Conservation (phyloP, 345 rosid genomes). For the Rhizophora apiculata region DNA sequence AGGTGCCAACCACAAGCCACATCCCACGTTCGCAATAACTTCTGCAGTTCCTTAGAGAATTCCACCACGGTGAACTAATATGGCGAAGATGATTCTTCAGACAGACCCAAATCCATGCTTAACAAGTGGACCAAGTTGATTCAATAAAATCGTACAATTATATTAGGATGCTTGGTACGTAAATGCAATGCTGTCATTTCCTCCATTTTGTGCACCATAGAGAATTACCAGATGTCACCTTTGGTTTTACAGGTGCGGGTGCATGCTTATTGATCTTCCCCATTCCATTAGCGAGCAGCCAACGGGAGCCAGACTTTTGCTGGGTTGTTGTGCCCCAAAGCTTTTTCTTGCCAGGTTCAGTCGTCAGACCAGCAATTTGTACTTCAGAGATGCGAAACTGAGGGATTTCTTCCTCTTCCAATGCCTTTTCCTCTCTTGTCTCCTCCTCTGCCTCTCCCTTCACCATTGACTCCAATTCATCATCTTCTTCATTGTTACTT, state of each 20-base stretch:
- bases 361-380: constrained; percentile 74
- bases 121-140: too few relatives aligned
- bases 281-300: constrained; percentile 94
- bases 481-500: constrained; percentile 44
- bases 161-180: constrained; percentile 56
- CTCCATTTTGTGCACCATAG: constrained; percentile 13
- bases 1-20: too few relatives aligned
- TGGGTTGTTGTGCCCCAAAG: constrained; percentile 63
- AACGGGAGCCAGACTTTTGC: constrained; percentile 90
- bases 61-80: too few relatives aligned
- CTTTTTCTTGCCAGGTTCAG: constrained; percentile 62
- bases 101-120: too few relatives aligned
- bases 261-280: constrained; percentile 73
- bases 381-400: constrained; percentile 73
- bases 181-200: constrained; percentile 53
- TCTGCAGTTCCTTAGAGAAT: too few relatives aligned
- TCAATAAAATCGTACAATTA: constrained; percentile 23
- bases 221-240: constrained; percentile 52
- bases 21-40: too few relatives aligned
- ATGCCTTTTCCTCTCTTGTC: constrained; percentile 39
- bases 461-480: constrained; percentile 31
- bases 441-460: constrained; percentile 28
- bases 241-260: constrained; percentile 48
- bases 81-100: too few relatives aligned
- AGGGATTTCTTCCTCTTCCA: constrained; percentile 53